These are phyloP conservation scores for Lignosus rhinocerotis DNA, from an alignment of 1,284 basidiomycete genomes.

Conservation along the genomic window DNA sequence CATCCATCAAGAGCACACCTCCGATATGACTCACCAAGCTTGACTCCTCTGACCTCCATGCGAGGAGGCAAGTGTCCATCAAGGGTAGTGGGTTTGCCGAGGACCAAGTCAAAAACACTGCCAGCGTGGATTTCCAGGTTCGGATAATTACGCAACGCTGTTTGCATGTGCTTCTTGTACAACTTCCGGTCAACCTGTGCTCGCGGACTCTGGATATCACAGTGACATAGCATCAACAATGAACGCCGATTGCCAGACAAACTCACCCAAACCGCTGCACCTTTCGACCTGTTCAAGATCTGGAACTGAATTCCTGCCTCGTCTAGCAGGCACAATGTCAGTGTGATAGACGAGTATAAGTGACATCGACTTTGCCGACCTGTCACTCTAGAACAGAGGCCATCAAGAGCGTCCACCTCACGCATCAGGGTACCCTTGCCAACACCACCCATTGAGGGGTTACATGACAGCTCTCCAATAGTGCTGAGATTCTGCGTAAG, in stretches of 20 bases:
- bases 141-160: conserved; percentile 60
- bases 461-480: conserved; percentile 88
- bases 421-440: conserved; percentile 88
- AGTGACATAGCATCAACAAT: background rate
- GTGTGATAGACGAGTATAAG: background rate
- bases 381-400: conserved; percentile 74
- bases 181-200: conserved; percentile 86
- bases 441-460: conserved; percentile 86
- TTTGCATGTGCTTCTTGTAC: conserved; percentile 83
- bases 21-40: conserved; percentile 52
- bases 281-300: conserved; percentile 83
- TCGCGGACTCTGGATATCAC: conserved; percentile 68
- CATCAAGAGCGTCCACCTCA: conserved; percentile 87
- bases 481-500: conserved; percentile 81
- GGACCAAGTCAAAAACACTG: conserved; percentile 79
- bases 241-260: background rate
- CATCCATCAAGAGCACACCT: background rate
- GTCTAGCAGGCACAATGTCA: conserved; percentile 45
- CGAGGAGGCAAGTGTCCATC: conserved; percentile 26
- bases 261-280: conserved; percentile 83
- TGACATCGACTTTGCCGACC: conserved; percentile 43
- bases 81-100: conserved; percentile 45
- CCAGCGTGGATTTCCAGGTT: conserved; percentile 72
- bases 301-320: conserved; percentile 87
- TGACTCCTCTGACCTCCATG: conserved; percentile 60